Base-by-base conservation (phyloP, 805 yeast species). In the Kurtzmaniella cleridarum region DNA sequence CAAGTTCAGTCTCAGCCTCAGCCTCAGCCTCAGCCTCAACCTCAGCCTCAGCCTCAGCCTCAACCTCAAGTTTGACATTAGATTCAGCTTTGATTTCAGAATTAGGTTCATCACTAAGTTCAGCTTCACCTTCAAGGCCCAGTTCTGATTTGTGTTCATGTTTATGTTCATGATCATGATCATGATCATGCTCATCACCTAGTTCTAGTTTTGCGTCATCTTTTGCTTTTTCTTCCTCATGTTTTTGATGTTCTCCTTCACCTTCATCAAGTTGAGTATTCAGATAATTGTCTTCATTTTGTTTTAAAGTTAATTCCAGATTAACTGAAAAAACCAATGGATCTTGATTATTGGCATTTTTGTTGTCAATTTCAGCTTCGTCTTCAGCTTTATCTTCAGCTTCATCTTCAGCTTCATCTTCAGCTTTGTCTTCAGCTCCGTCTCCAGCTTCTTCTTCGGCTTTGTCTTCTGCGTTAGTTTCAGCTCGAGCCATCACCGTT, bases 381-480 rank as follows among this genome's bases (percentile, higher is more conserved):
- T 30, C 45, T n/a, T 38, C 38, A 6, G 34, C 39, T 12, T 40
- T 42, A 14, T 29, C 44, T 10, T 39, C 48, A 23, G 30, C 37
- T 5, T 42, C 43, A 8, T 38, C 46, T 20, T 43, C 45, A 12
- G 27, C 39, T 11, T 42, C 43, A 2, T 44, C 49, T 3, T 51
- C 60, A 11, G 54, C 59, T n/a, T 39, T 50, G 36, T 36, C 44
- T 27, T 49, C 60, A 9, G 48, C 57, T 11, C 51, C 56, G 16
- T 35, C 33, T 11, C 26, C 36, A 6, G 23, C 38, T 17, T 26
- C 33, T 11, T 30, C 29, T 12, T 33, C 31, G 15, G 14, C 31
- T 12, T n/a, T n/a, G 31, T 29, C 9, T 29, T n/a, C 13, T 29
- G 32, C 32, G 14, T 29, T n/a, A n/a, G 8, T 29, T 15, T 9